A percentile compares a stretch with the other conserved stretches of the same genome.
Evolutionary conservation across 2,329 filamentous ascomycete genomes (phyloP).

Genomic region (Trichophyton verrucosum): DNA sequence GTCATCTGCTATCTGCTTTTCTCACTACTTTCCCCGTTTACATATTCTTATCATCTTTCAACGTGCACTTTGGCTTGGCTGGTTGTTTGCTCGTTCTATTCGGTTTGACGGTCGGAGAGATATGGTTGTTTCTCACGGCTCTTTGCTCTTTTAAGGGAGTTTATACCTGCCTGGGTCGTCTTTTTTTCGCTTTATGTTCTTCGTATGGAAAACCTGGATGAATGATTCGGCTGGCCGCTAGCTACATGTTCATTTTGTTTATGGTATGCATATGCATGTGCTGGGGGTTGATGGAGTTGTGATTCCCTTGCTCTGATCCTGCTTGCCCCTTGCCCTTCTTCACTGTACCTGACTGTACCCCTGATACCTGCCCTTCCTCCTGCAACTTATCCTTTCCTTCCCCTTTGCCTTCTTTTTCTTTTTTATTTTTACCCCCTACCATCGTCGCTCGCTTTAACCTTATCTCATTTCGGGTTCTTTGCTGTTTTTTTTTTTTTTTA

Average conservation of each 20-base stretch:
- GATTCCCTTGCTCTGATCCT: background rate
- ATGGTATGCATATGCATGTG: constrained; percentile 3
- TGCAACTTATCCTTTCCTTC: background rate
- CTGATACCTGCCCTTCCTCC: background rate
- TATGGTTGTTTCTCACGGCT: background rate
- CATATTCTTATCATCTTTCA: background rate
- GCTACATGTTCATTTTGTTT: background rate
- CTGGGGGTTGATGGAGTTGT: background rate
- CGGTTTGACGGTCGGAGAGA: background rate
- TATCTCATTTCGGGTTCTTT: background rate
- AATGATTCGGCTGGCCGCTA: constrained; percentile 3
- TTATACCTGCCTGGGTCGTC: background rate
- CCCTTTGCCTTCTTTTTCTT: background rate
- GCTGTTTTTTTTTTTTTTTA: background rate
- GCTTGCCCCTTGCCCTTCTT: no score
- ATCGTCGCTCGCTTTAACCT: background rate
- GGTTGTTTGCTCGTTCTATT: background rate
- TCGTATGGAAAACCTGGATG: background rate
- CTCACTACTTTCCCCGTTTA: background rate
- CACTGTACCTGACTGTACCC: no score
- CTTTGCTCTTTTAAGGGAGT: background rate
- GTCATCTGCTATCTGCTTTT: no score
- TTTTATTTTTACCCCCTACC: background rate
- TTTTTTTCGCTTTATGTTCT: background rate
- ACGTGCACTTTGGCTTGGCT: background rate